These are phyloP conservation scores for Nasturtium officinale DNA, from an alignment of 345 rosid species.

Conservation along the genomic window DNA sequence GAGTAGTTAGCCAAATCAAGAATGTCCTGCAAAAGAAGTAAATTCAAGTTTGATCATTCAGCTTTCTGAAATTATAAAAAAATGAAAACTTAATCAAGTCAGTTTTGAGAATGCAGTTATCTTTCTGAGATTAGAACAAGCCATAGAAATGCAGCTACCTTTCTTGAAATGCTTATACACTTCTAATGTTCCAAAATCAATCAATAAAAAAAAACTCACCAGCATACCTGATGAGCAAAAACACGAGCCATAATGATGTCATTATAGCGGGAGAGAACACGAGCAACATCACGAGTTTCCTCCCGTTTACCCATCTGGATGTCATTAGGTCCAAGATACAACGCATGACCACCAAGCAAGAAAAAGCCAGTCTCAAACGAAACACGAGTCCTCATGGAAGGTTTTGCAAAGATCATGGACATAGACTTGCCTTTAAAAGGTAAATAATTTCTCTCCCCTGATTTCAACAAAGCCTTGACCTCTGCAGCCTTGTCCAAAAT, in stretches of 20 bases:
- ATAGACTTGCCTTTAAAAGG: slow-evolving; percentile 94
- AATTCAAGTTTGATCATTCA: slow-evolving; percentile 1
- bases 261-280: slow-evolving; percentile 84
- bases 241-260: slow-evolving; percentile 95
- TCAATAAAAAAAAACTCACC: slow-evolving; percentile 58
- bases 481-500: slow-evolving; percentile 77
- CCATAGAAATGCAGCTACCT: neutral
- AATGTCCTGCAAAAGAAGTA: slow-evolving; percentile 61
- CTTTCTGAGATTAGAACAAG: neutral
- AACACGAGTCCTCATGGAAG: slow-evolving; percentile 96
- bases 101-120: neutral
- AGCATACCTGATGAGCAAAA: slow-evolving; percentile 96
- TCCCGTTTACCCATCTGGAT: slow-evolving; percentile 97
- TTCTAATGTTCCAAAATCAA: neutral
- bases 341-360: slow-evolving; percentile 95
- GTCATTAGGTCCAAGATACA: slow-evolving; percentile 87
- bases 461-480: slow-evolving; percentile 80
- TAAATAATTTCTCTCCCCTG: slow-evolving; percentile 74
- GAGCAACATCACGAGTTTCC: slow-evolving; percentile 96
- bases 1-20: slow-evolving; percentile 88
- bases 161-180: neutral
- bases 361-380: slow-evolving; percentile 94
- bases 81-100: neutral
- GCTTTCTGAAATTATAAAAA: neutral
- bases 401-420: slow-evolving; percentile 97